Base-by-base conservation (phyloP, 139 green algal genomes). In the Astrephomene gubernaculifera region DNA sequence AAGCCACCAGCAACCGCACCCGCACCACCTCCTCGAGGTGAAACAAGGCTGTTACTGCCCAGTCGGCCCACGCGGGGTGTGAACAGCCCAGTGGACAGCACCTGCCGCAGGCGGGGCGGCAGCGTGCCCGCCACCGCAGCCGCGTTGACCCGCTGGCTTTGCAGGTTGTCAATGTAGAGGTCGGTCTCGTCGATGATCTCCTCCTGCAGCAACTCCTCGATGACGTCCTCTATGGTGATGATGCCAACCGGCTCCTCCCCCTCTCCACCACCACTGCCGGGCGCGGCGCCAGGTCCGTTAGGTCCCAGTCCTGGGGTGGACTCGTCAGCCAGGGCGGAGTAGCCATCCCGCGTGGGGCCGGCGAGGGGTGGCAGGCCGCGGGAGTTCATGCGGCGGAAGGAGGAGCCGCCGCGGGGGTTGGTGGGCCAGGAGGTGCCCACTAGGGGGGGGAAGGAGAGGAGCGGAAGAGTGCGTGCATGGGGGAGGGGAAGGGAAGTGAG, bases 141-240 rank as follows among this genome's bases (percentile, higher is more conserved):
- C 12, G 41, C 79, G 83, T 89, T 86, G 35, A 89, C 85, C 10
- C 79, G 70, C 61, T 79, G 76, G 54, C 64, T 82, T 79, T 89
- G 85, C 80, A 90, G 36, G 63, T 96, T 97, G 81, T 97, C 94
- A 39, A 97, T 86, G 43, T 89, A 95, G 0, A 91, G 79, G 71
- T 96, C 94, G 5, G 94, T 96, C 76, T 96, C 94, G 73, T 96
- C 92, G n/a, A 96, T 88, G 69, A 96, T 96, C 86, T 96, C 94
- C 43, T 89, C 79, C 82, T 83, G 76, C 57, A 83, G 60, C 43
- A 87, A 53, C 88, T 96, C 93, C 89, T 96, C 93, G 39, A 96
- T 90, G 10, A 94, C 86, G 57, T 96, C 88, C 78, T 96, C 93
- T 12, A 96, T 94, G 19, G 93, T 95, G 86, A 95, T 93, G 79